Conservation (phyloP, 352 stramenopile species). For the Phytophthora europaea region DNA sequence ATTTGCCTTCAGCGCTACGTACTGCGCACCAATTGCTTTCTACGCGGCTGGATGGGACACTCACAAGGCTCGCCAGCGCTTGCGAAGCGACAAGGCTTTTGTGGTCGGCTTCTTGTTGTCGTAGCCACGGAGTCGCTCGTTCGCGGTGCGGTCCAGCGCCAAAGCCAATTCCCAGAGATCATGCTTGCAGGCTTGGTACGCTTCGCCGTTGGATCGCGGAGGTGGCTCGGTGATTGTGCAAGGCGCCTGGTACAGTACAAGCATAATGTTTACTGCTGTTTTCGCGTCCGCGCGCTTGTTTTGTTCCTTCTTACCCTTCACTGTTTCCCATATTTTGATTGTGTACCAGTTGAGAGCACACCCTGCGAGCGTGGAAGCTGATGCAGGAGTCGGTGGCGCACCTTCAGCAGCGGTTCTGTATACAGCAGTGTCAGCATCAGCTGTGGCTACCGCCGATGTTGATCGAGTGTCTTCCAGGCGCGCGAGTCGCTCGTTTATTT, state of each 20-base stretch:
- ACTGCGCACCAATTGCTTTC: background rate
- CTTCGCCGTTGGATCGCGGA: background rate
- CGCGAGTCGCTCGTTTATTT: background rate
- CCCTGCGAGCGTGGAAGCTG: conserved; percentile 12
- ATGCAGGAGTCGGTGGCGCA: conserved; percentile 1
- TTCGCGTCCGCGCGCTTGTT: conserved; percentile 14
- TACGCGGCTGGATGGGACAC: background rate
- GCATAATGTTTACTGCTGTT: conserved; percentile 16
- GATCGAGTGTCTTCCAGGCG: background rate
- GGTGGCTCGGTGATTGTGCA: background rate
- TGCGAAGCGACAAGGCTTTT: background rate
- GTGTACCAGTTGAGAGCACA: conserved; percentile 14
- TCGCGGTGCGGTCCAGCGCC: background rate
- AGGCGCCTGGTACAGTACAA: conserved; percentile 15
- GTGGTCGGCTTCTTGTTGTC: conserved; percentile 1
- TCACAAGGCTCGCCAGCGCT: background rate
- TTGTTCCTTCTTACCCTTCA: conserved; percentile 17
- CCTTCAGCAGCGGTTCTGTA: background rate
- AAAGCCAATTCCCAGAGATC: background rate
- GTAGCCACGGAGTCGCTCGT: background rate
- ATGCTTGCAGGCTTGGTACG: conserved; percentile 1
- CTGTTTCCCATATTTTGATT: conserved; percentile 14
- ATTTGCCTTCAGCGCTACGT: background rate
- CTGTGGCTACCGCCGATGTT: background rate
- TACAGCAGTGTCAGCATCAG: background rate